These are phyloP conservation scores for Wickerhamiella australiensis DNA, from an alignment of 805 yeast genomes.

Conservation along the genomic window DNA sequence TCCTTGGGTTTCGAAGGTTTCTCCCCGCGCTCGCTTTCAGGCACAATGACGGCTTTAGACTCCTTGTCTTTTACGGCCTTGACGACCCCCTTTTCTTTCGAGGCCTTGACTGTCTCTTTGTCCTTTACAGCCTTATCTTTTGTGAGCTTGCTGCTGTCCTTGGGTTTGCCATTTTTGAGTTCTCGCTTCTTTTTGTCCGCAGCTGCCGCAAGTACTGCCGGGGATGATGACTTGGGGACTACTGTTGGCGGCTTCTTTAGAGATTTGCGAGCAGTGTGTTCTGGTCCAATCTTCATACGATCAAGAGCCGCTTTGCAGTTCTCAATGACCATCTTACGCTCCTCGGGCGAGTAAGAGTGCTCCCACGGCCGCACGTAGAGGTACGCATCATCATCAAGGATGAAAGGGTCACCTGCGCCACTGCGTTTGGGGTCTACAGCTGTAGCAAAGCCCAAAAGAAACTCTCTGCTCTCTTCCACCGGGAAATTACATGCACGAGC, in stretches of 20 bases:
- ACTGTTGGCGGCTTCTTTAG: conserved; percentile 24
- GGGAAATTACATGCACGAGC: conserved; percentile 24
- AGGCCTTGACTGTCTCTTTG: not conserved
- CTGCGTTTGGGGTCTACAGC: conserved; percentile 22
- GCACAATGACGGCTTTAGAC: not conserved
- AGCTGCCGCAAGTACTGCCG: conserved; percentile 23
- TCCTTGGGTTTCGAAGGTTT: not conserved
- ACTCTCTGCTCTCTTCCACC: conserved; percentile 23
- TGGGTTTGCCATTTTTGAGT: not conserved
- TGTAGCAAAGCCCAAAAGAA: conserved; percentile 28
- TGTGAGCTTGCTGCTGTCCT: not conserved
- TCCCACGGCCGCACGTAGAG: conserved; percentile 30
- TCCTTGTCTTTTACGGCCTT: not conserved
- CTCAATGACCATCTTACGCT: conserved; percentile 26
- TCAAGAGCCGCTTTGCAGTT: conserved; percentile 10
- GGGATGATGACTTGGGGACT: conserved; percentile 18
- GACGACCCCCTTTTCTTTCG: not conserved
- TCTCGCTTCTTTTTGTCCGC: conserved; percentile 17
- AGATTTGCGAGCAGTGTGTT: conserved; percentile 22
- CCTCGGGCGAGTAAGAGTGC: conserved; percentile 25
- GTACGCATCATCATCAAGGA: conserved; percentile 23
- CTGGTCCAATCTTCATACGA: not conserved
- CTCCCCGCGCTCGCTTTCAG: no score
- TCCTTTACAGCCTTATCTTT: not conserved
- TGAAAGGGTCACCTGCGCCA: conserved; percentile 23